Percentiles rank a stretch among this genome's conserved stretches.
Evolutionary conservation across 257 asterid species (phyloP).

Genomic region (Orobanche coerulescens): DNA sequence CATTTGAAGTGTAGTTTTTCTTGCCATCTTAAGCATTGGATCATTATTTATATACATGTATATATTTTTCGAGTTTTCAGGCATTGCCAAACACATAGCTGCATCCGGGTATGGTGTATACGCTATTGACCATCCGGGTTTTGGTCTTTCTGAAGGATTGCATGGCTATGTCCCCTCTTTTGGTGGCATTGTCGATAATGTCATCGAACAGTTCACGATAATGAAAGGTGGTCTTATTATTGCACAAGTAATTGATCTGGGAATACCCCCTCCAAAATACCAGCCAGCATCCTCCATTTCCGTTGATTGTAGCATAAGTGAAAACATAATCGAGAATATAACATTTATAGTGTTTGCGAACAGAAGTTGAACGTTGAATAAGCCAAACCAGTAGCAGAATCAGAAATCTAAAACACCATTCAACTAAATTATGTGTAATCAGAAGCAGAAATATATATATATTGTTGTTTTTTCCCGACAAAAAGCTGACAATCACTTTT

Average conservation of each 20-base stretch:
- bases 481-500: no score
- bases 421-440: no score
- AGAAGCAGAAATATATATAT: background rate
- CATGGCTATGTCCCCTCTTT: conserved; percentile 87
- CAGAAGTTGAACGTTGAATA: background rate
- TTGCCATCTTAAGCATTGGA: background rate
- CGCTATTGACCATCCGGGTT: conserved; percentile 98
- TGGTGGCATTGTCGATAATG: conserved; percentile 78
- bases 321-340: no score
- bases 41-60: background rate
- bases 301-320: no score
- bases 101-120: conserved; percentile 83
- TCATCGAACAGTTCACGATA: conserved; percentile 52
- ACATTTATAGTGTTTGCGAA: background rate
- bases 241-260: no score
- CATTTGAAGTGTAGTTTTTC: background rate
- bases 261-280: no score
- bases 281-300: no score
- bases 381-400: background rate
- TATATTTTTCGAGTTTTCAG: conserved; percentile 30
- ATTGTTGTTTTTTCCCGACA: no score
- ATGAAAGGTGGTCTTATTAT: conserved; percentile 89
- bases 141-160: conserved; percentile 92
- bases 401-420: background rate
- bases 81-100: conserved; percentile 89